Evolutionary conservation across 306 rosid species (phyloP).

Genomic region (Casuarina glauca): DNA sequence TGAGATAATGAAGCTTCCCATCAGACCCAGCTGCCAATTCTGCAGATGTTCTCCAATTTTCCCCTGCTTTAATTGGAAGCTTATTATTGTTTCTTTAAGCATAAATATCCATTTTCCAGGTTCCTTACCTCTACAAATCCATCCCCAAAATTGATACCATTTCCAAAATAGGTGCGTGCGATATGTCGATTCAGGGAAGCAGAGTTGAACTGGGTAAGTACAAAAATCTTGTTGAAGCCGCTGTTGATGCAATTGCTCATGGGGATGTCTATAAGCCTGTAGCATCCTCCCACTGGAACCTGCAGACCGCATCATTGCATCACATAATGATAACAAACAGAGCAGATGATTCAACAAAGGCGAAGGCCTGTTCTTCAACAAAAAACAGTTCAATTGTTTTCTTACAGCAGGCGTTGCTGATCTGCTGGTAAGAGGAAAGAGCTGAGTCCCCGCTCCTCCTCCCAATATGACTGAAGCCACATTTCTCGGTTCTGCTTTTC

Average conservation of each 20-base stretch:
- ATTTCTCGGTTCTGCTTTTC: constrained; percentile 65
- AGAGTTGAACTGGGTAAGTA: constrained; percentile 79
- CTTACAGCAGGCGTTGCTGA: constrained; percentile 91
- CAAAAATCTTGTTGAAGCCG: constrained; percentile 79
- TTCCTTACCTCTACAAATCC: constrained; percentile 83
- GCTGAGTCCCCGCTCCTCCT: constrained; percentile 79
- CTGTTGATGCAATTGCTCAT: constrained; percentile 97
- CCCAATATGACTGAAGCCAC: constrained; percentile 88
- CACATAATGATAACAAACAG: neutral
- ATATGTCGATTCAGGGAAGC: constrained; percentile 90
- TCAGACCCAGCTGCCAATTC: neutral
- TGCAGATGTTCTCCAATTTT: neutral
- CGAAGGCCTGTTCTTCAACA: neutral
- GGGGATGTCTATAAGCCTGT: constrained; percentile 86
- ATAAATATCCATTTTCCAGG: neutral
- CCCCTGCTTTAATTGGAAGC: neutral
- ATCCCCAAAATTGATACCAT: constrained; percentile 77
- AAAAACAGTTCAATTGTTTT: constrained; percentile 1
- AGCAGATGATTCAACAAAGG: neutral
- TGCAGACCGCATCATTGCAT: constrained; percentile 29
- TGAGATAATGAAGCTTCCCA: neutral
- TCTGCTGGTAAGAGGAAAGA: constrained; percentile 81
- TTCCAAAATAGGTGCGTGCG: constrained; percentile 71
- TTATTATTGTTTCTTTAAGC: neutral
- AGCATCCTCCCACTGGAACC: constrained; percentile 95